A percentile compares a stretch with the other conserved stretches of the same genome.
Evolutionary conservation across 2,329 filamentous ascomycete species (phyloP).

Genomic region (Phoma herbarum): DNA sequence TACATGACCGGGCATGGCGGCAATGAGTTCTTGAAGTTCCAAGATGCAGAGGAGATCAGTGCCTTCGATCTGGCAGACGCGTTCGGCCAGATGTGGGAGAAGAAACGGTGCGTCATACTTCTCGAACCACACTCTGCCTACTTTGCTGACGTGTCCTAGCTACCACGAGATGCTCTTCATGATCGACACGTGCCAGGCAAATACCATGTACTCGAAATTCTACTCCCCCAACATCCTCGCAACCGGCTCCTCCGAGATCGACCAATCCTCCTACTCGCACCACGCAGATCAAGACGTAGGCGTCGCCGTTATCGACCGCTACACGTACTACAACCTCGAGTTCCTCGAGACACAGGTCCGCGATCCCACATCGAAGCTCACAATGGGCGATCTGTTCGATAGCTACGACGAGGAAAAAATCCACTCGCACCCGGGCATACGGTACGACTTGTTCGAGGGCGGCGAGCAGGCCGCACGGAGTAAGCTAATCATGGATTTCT

Average conservation of each 20-base stretch:
- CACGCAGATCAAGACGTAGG: conserved; percentile 98
- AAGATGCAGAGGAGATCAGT: conserved; percentile 96
- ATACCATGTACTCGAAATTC: conserved; percentile 98
- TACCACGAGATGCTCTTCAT: conserved; percentile 99
- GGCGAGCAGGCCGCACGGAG: conserved; percentile 79
- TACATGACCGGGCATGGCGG: conserved; percentile 99
- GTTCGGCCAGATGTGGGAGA: conserved; percentile 99
- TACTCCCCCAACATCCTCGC: conserved; percentile 99
- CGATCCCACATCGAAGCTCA: conserved; percentile 86
- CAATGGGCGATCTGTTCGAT: conserved; percentile 92
- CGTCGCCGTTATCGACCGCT: conserved; percentile 83
- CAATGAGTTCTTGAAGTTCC: conserved; percentile 98
- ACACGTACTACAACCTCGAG: conserved; percentile 58
- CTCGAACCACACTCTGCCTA: neutral
- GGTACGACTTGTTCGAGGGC: conserved; percentile 93
- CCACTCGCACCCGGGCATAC: conserved; percentile 87
- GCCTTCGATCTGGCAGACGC: conserved; percentile 96
- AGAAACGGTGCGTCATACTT: conserved; percentile 74
- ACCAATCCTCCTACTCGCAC: conserved; percentile 96
- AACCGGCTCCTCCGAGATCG: conserved; percentile 93
- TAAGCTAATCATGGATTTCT: conserved; percentile 92
- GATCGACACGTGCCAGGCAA: conserved; percentile 99
- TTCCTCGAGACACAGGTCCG: conserved; percentile 92
- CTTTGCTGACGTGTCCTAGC: conserved; percentile 52
- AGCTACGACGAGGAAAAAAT: conserved; percentile 96